These are phyloP conservation scores for Lanmaoa pseudosensibilis DNA, from an alignment of 768 basidiomycete genomes.

Conservation along the genomic window DNA sequence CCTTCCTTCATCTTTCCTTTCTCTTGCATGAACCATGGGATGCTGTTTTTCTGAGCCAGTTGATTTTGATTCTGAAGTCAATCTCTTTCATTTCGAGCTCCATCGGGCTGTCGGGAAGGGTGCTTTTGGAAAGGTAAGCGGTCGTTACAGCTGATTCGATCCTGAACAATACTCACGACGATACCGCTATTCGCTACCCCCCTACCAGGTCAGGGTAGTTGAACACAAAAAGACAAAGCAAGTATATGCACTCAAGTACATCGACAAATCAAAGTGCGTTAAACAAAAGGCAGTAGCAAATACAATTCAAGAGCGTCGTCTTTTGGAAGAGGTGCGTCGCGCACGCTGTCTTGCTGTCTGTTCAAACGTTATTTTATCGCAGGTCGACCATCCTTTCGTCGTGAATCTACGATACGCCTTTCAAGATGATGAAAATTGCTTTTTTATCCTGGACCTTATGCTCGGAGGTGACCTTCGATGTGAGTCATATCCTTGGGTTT, in stretches of 20 bases:
- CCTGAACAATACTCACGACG: conserved; percentile 7
- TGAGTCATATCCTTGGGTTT: conserved; percentile 41
- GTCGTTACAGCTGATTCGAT: background rate
- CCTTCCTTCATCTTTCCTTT: conserved; percentile 32
- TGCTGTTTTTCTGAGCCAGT: conserved; percentile 68
- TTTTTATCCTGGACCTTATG: conserved; percentile 97
- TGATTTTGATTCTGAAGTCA: conserved; percentile 82
- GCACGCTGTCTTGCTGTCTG: conserved; percentile 5
- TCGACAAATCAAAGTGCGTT: conserved; percentile 92
- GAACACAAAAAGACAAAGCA: conserved; percentile 93
- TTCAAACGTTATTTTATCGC: conserved; percentile 1
- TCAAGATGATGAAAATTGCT: conserved; percentile 96
- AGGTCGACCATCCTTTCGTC: conserved; percentile 89
- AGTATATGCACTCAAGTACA: conserved; percentile 95
- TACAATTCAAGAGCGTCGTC: conserved; percentile 88
- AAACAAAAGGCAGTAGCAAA: conserved; percentile 90
- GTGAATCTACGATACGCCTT: conserved; percentile 94
- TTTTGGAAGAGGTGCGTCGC: conserved; percentile 80
- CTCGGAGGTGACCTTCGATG: conserved; percentile 91
- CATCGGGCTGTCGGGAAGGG: conserved; percentile 95
- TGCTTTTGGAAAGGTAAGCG: conserved; percentile 90
- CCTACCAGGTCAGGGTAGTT: conserved; percentile 83
- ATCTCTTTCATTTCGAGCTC: conserved; percentile 95
- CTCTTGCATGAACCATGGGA: conserved; percentile 54
- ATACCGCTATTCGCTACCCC: background rate